phyloP scores from a whole-genome alignment of 257 asterid genomes.

The Ehretia macrophylla region DNA sequence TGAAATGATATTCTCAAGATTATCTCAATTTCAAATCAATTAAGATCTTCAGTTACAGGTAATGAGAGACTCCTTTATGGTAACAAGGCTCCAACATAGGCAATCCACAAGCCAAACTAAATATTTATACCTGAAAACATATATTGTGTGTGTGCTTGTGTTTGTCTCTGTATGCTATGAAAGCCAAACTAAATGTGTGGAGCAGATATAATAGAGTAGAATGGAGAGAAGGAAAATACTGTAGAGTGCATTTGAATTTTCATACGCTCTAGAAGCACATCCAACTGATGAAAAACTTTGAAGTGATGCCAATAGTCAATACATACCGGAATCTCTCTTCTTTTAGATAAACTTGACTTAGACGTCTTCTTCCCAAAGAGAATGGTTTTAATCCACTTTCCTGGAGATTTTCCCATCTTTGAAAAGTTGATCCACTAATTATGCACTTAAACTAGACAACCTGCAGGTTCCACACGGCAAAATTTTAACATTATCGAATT shows the following conservation, averaged over 20 bases:
- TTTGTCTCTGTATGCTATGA: background rate
- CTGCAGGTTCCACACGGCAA: background rate
- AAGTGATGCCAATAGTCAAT: background rate
- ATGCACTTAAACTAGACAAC: background rate
- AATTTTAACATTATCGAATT: background rate
- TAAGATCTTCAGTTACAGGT: background rate
- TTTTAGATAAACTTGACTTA: conserved; percentile 34
- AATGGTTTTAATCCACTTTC: conserved; percentile 54
- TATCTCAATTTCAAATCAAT: conserved; percentile 1
- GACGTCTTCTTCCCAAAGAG: conserved; percentile 42
- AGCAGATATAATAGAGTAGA: background rate
- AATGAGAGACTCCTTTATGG: background rate
- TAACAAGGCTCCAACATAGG: background rate
- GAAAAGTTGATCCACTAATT: conserved; percentile 3
- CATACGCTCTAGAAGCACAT: background rate
- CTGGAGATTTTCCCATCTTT: conserved; percentile 67
- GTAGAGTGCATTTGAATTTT: background rate
- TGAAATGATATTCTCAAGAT: background rate
- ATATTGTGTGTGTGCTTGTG: background rate
- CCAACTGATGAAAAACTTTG: background rate
- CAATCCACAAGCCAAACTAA: background rate
- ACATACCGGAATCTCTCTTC: conserved; percentile 29
- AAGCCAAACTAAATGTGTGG: background rate
- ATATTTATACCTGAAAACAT: background rate
- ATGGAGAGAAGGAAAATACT: too few species aligned